Percentiles rank a stretch among this genome's conserved stretches.
Evolutionary conservation across 164 flowering plant species (phyloP).

Genomic region (Chimonanthus salicifolius): DNA sequence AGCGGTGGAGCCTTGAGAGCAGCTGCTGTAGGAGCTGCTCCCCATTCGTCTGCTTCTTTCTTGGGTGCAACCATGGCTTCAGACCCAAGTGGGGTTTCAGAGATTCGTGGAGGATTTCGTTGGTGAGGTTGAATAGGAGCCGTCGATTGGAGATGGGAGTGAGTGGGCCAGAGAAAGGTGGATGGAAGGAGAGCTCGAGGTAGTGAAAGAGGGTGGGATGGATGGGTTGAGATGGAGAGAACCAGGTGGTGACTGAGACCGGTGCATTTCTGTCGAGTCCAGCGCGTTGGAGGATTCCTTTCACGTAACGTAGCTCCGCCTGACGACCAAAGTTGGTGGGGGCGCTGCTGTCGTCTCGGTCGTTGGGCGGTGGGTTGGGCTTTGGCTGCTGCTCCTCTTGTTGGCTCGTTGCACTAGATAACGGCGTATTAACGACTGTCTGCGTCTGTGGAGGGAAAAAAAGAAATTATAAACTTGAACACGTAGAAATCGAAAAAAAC

Average conservation of each 20-base stretch:
- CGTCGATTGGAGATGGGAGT: slow-evolving; percentile 30
- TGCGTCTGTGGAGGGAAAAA: background rate
- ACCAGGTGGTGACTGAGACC: slow-evolving; percentile 35
- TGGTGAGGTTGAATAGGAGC: slow-evolving; percentile 49
- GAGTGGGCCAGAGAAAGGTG: slow-evolving; percentile 6
- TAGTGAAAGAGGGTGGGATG: slow-evolving; percentile 53
- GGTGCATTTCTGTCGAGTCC: slow-evolving; percentile 31
- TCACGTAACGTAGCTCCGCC: slow-evolving; percentile 42
- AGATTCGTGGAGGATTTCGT: slow-evolving; percentile 42
- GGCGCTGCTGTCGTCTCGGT: slow-evolving; percentile 16
- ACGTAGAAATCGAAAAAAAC: no score
- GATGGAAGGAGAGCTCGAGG: slow-evolving; percentile 30
- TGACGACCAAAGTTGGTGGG: background rate
- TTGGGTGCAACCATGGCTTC: slow-evolving; percentile 29
- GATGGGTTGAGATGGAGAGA: slow-evolving; percentile 54
- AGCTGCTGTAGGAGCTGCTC: slow-evolving; percentile 30
- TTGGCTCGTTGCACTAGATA: slow-evolving; percentile 42
- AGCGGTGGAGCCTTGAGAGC: slow-evolving; percentile 30
- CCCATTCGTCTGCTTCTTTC: slow-evolving; percentile 12
- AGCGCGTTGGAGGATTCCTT: slow-evolving; percentile 36
- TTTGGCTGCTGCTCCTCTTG: slow-evolving; percentile 20
- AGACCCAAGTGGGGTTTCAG: slow-evolving; percentile 28
- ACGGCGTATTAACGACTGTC: slow-evolving; percentile 21
- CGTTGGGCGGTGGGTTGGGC: slow-evolving; percentile 6
- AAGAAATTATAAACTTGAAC: no score